Base-by-base conservation (phyloP, 2,329 filamentous ascomycete species). In the Neoarthrinium moseri region DNA sequence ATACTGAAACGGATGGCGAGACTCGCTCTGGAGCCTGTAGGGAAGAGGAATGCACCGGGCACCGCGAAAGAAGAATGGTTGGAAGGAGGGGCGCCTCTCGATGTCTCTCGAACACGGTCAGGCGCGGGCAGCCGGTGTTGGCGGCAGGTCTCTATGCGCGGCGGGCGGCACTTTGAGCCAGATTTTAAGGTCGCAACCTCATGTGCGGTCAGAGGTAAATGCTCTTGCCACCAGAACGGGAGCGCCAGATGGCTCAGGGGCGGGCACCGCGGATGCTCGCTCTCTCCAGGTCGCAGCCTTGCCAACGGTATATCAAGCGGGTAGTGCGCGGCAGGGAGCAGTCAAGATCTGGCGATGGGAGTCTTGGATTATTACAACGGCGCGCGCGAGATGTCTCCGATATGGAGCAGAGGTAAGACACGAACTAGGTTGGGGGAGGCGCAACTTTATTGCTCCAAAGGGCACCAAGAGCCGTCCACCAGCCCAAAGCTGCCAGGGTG, bases 391-490 rank as follows among this genome's bases (percentile, higher is more conserved):
- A 20, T 17, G 18, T 32, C 27, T 20, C 39, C 39, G 18, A 15
- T 36, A 44, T 32, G 41, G 32, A 34, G 41, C 32, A 36, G 32
- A 18, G 32, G 41, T 44, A 30, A 36, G 41, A 23, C 30, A 36
- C 30, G 17, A 30, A 24, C 20, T 17, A 44, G 35, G n/a, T 37
- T 45, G 43, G 43, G 43, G 24, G 43, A 38, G 43, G 43, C 43
- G 43, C 34, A 38, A 45, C 43, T 45, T 45, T 45, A 45, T 38
- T 45, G 26, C 40, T 20, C 40, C 12, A 43, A n/a, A n/a, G n/a
- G n/a, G n/a, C n/a, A n/a, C n/a, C n/a, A n/a, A n/a, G n/a, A n/a
- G n/a, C n/a, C n/a, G n/a, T n/a, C n/a, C n/a, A n/a, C n/a, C n/a
- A n/a, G n/a, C n/a, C n/a, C n/a, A n/a, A n/a, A n/a, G n/a, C n/a